Evolutionary conservation across 2,329 filamentous ascomycete genomes (phyloP).

Genomic region (Fusarium tricinctum): DNA sequence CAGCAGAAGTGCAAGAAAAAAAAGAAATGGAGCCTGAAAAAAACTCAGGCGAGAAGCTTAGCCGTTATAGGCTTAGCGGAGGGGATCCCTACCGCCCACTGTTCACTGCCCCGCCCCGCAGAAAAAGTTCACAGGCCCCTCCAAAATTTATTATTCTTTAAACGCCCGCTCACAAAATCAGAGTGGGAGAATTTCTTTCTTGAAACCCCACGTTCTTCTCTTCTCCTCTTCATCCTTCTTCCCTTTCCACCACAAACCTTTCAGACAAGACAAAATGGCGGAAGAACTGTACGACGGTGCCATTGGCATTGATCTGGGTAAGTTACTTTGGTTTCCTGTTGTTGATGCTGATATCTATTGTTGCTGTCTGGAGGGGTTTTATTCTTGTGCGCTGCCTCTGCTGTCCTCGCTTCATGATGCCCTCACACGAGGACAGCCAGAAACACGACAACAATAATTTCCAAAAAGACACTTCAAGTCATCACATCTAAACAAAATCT

Average conservation of each 20-base stretch:
- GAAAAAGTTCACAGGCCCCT: conserved; percentile 54
- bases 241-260: conserved; percentile 50
- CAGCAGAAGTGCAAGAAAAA: conserved; percentile 21
- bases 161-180: conserved; percentile 52
- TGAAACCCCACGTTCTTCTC: conserved; percentile 55
- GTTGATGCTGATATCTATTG: conserved; percentile 6
- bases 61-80: conserved; percentile 45
- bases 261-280: conserved; percentile 76
- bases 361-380: conserved; percentile 11
- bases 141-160: conserved; percentile 52
- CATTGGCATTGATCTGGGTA: conserved; percentile 99
- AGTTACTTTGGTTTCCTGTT: conserved; percentile 54
- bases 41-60: conserved; percentile 50
- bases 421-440: conserved; percentile 4
- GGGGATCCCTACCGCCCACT: conserved; percentile 46
- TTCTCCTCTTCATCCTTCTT: conserved; percentile 47
- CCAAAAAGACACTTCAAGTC: neutral
- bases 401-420: conserved; percentile 21
- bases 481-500: neutral
- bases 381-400: conserved; percentile 26
- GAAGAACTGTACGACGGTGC: conserved; percentile 99
- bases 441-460: conserved; percentile 1
- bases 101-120: conserved; percentile 48
- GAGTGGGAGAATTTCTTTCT: conserved; percentile 56
- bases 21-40: conserved; percentile 47